phyloP scores from a whole-genome alignment of 78 protist genomes.

The Dictyostelium intermedium region DNA sequence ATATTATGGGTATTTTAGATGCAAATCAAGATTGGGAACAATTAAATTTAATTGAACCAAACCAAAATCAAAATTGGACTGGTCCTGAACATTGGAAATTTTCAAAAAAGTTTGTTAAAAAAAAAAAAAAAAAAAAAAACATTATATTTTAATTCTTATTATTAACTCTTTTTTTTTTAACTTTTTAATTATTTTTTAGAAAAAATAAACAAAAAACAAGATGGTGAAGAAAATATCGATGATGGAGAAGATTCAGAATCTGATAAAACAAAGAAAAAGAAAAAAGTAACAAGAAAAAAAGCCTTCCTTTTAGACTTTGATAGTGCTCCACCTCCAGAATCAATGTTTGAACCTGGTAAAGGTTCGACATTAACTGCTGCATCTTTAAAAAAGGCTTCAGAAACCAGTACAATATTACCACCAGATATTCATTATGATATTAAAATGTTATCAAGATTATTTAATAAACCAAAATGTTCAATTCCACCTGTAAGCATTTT shows the following conservation, averaged over 20 bases:
- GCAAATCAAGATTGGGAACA: slow-evolving; percentile 39
- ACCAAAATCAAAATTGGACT: slow-evolving; percentile 78
- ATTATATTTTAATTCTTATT: neutral
- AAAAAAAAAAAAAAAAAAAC: too few species aligned
- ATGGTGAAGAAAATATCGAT: neutral
- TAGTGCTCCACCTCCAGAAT: slow-evolving; percentile 42
- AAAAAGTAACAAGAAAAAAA: slow-evolving; percentile 13
- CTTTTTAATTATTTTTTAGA: neutral
- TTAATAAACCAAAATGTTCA: slow-evolving; percentile 80
- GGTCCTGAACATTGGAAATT: slow-evolving; percentile 90
- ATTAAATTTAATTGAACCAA: slow-evolving; percentile 39
- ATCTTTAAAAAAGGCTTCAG: slow-evolving; percentile 38
- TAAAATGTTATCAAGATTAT: slow-evolving; percentile 54
- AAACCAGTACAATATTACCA: slow-evolving; percentile 66
- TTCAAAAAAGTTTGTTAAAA: neutral
- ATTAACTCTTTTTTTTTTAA: neutral
- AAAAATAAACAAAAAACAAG: neutral
- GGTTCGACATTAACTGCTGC: slow-evolving; percentile 49
- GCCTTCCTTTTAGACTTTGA: slow-evolving; percentile 53
- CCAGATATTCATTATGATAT: slow-evolving; percentile 78
- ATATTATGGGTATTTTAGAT: slow-evolving; percentile 5
- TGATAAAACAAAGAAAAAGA: slow-evolving; percentile 2
- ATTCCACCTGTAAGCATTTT: slow-evolving; percentile 55
- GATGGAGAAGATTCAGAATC: neutral
- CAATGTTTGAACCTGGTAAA: slow-evolving; percentile 62